A percentile compares a stretch with the other conserved stretches of the same genome.
Conservation (phyloP, 768 basidiomycete species). For the Tulasnella sp. region DNA sequence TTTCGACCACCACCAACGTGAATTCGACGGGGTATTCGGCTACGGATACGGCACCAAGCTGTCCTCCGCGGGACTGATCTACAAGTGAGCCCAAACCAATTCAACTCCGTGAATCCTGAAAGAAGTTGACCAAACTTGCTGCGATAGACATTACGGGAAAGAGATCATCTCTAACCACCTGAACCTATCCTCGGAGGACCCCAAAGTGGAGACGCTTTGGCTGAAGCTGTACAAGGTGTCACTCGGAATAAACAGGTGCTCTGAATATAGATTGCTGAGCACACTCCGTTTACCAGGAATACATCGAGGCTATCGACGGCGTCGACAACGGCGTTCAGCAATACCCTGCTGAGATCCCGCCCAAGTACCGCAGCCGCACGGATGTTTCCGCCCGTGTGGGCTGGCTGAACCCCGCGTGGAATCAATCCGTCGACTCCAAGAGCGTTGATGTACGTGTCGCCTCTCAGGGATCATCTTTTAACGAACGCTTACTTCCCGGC, state of each 20-base stretch:
- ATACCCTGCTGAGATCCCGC: conserved; percentile 51
- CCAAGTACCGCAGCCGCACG: conserved; percentile 61
- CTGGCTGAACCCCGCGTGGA: conserved; percentile 86
- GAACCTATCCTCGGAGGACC: conserved; percentile 40
- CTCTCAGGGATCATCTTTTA: not conserved
- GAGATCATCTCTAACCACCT: conserved; percentile 63
- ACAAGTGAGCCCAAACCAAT: conserved; percentile 54
- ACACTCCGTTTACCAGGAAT: conserved; percentile 52
- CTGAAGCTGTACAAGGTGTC: conserved; percentile 75
- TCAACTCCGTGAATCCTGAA: not conserved
- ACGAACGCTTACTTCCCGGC: not conserved
- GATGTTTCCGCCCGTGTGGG: conserved; percentile 79
- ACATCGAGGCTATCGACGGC: conserved; percentile 88
- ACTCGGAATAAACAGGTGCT: not conserved
- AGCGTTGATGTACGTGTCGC: conserved; percentile 53
- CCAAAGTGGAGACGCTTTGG: conserved; percentile 66
- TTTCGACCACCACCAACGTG: conserved; percentile 96
- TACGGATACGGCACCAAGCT: conserved; percentile 81
- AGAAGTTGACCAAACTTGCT: not conserved
- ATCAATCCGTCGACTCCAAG: conserved; percentile 56
- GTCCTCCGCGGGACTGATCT: conserved; percentile 84
- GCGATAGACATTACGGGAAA: conserved; percentile 69
- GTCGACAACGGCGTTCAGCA: conserved; percentile 92
- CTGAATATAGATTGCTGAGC: too few species aligned
- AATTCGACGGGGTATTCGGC: conserved; percentile 83